phyloP scores from a whole-genome alignment of 768 basidiomycete species.

The Amanita jacksonii region DNA sequence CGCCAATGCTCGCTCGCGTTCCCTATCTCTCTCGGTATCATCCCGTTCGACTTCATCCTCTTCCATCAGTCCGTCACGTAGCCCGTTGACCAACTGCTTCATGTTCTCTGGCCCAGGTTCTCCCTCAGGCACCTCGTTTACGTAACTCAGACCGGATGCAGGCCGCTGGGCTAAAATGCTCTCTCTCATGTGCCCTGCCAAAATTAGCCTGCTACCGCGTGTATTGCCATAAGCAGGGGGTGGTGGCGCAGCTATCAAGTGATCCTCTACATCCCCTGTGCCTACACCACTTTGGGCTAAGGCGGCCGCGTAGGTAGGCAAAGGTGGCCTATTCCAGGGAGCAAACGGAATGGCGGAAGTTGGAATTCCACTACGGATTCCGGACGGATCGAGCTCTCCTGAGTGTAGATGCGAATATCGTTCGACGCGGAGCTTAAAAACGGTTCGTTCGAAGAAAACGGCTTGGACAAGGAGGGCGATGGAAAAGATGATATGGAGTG shows the following conservation, averaged over 20 bases:
- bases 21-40: constrained; percentile 42
- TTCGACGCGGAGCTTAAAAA: constrained; percentile 61
- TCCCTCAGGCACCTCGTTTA: constrained; percentile 18
- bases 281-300: constrained; percentile 59
- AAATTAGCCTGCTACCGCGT: constrained; percentile 55
- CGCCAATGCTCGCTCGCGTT: constrained; percentile 48
- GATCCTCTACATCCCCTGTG: constrained; percentile 70
- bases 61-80: constrained; percentile 15
- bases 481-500: constrained; percentile 55
- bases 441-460: constrained; percentile 52
- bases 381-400: constrained; percentile 41
- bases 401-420: constrained; percentile 51
- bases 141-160: constrained; percentile 24
- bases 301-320: constrained; percentile 64
- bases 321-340: constrained; percentile 63
- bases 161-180: constrained; percentile 42
- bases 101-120: constrained; percentile 35
- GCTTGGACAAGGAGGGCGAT: constrained; percentile 41
- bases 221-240: constrained; percentile 75
- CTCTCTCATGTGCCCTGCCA: constrained; percentile 41
- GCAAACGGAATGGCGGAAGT: constrained; percentile 33
- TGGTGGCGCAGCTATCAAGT: constrained; percentile 54
- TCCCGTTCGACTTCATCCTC: not conserved
- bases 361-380: constrained; percentile 14
- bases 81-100: constrained; percentile 50